Evolutionary conservation across 495 filamentous ascomycete genomes (phyloP).

Genomic region (Trichoderma virens): DNA sequence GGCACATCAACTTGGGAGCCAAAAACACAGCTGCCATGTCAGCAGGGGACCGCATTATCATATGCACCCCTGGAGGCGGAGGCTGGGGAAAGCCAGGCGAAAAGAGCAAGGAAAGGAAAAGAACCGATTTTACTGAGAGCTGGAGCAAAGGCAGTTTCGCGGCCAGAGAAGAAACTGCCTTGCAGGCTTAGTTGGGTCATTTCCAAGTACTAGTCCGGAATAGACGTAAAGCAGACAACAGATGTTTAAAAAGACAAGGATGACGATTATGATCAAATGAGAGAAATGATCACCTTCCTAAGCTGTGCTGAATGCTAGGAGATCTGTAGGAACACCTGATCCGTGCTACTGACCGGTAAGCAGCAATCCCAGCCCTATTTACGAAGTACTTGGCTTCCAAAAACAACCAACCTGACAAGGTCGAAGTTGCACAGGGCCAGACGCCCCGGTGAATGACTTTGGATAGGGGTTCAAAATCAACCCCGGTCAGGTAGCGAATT

Average conservation of each 20-base stretch:
- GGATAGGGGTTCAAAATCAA: too few species aligned
- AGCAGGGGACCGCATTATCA: conserved; percentile 77
- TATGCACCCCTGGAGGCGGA: conserved; percentile 63
- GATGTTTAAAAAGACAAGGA: neutral
- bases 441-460: too few species aligned
- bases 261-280: neutral
- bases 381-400: too few species aligned
- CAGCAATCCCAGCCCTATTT: neutral
- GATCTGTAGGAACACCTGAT: neutral
- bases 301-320: neutral
- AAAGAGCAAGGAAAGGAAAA: conserved; percentile 33
- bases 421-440: too few species aligned
- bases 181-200: conserved; percentile 30
- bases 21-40: conserved; percentile 91
- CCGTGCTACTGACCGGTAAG: neutral
- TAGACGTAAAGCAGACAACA: neutral
- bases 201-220: too few species aligned
- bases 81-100: conserved; percentile 60
- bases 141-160: conserved; percentile 52
- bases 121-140: conserved; percentile 43
- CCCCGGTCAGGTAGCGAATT: too few species aligned
- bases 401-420: too few species aligned
- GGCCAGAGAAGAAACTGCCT: conserved; percentile 35
- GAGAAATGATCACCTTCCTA: too few species aligned
- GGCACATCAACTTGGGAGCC: conserved; percentile 75